Evolutionary conservation across 2,329 filamentous ascomycete species (phyloP).

Genomic region (Tolypocladium amazonense): DNA sequence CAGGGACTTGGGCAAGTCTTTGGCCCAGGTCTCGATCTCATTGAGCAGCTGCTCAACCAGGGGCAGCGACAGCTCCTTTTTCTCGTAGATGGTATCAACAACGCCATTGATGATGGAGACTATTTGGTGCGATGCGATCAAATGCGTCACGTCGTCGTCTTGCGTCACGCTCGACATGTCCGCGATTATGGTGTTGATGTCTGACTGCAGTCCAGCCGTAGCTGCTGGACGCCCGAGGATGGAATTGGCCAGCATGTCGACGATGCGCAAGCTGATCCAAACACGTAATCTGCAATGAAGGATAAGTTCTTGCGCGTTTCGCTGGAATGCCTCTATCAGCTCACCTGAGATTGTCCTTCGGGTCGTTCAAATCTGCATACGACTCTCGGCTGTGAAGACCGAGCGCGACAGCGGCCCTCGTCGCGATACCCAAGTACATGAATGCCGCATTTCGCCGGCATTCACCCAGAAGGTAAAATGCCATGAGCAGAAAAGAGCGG

Average conservation of each 20-base stretch:
- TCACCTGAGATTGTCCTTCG: slow-evolving; percentile 12
- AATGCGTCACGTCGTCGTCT: slow-evolving; percentile 8
- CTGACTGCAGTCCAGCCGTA: slow-evolving; percentile 17
- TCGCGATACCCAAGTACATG: slow-evolving; percentile 52
- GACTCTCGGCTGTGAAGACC: slow-evolving; percentile 36
- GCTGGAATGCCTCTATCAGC: neutral
- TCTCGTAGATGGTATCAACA: slow-evolving; percentile 29
- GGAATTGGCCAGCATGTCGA: slow-evolving; percentile 27
- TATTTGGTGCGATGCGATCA: slow-evolving; percentile 30
- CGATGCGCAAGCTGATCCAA: slow-evolving; percentile 26
- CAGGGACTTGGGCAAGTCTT: slow-evolving; percentile 26
- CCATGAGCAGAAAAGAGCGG: slow-evolving; percentile 41
- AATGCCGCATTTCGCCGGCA: slow-evolving; percentile 50
- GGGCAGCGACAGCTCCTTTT: slow-evolving; percentile 17
- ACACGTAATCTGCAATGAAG: slow-evolving; percentile 17
- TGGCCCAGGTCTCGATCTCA: slow-evolving; percentile 34
- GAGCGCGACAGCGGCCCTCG: slow-evolving; percentile 44
- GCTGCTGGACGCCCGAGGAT: slow-evolving; percentile 26
- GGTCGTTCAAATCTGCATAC: slow-evolving; percentile 11
- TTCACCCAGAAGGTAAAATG: slow-evolving; percentile 48
- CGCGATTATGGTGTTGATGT: slow-evolving; percentile 13
- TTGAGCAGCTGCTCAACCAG: slow-evolving; percentile 28
- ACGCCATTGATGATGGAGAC: slow-evolving; percentile 33
- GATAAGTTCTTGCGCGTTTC: neutral
- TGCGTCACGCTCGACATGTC: slow-evolving; percentile 6